Conservation (phyloP, 441 rosid species). For the Euphorbia schlechtendalii region DNA sequence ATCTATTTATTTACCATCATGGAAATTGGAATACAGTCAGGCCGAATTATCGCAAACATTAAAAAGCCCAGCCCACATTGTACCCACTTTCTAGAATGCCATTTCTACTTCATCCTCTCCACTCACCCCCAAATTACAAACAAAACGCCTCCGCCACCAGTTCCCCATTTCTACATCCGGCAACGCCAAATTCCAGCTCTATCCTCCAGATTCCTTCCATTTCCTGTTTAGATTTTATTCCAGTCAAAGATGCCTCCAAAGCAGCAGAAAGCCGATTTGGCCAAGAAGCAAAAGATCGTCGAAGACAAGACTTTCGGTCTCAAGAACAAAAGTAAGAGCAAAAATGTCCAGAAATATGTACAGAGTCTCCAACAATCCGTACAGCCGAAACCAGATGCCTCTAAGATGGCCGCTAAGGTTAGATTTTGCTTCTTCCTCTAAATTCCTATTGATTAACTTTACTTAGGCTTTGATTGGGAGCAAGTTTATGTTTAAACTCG, state of each 20-base stretch:
- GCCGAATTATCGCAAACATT: no score
- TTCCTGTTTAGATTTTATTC: constrained; percentile 5
- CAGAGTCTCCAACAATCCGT: constrained; percentile 80
- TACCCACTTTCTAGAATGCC: no score
- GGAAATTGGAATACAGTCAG: no score
- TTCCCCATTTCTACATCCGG: neutral
- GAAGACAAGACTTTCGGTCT: constrained; percentile 97
- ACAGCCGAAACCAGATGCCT: constrained; percentile 64
- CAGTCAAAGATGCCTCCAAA: constrained; percentile 69
- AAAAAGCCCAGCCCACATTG: no score
- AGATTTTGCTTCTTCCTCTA: neutral
- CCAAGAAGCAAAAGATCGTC: constrained; percentile 89
- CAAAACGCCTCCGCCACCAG: neutral
- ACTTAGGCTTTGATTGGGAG: no score
- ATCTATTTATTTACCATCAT: no score
- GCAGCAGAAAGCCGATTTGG: constrained; percentile 71
- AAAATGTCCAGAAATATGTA: constrained; percentile 89
- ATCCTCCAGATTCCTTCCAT: neutral
- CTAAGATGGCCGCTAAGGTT: constrained; percentile 71
- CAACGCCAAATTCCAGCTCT: neutral
- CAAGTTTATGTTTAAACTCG: no score
- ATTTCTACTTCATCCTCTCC: neutral
- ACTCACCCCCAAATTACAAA: neutral
- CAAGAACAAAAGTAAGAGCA: constrained; percentile 93
- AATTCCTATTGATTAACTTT: no score